phyloP scores from a whole-genome alignment of 176 grass and related monocot species.

The Themeda triandra region DNA sequence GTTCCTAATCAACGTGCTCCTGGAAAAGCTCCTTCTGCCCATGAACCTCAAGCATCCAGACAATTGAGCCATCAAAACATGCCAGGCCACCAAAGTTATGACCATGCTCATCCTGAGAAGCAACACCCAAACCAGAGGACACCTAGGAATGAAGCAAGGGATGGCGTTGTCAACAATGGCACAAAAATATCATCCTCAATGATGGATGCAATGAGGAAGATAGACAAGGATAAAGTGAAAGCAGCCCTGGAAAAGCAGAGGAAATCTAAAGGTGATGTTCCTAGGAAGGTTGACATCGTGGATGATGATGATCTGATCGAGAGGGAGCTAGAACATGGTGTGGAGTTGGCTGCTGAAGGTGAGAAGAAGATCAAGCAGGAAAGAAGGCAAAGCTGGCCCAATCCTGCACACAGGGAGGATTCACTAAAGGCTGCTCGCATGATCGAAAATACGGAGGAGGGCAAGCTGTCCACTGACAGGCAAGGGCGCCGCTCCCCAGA shows the following conservation, averaged over 20 bases:
- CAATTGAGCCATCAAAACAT: background rate
- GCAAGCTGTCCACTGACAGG: constrained; percentile 62
- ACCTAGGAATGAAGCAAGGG: constrained; percentile 33
- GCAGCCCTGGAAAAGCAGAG: constrained; percentile 59
- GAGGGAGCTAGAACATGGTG: constrained; percentile 84
- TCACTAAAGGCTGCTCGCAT: background rate
- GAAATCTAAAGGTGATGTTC: constrained; percentile 47
- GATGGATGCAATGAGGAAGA: constrained; percentile 60
- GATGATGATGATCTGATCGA: constrained; percentile 72
- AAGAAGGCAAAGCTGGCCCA: constrained; percentile 38
- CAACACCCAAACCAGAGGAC: constrained; percentile 40
- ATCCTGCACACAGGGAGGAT: constrained; percentile 29
- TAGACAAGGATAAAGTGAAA: constrained; percentile 76
- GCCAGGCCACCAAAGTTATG: constrained; percentile 22
- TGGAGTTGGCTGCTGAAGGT: constrained; percentile 69
- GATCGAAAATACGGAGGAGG: constrained; percentile 36
- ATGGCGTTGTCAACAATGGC: background rate
- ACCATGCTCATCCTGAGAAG: constrained; percentile 43
- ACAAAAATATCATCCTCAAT: constrained; percentile 35
- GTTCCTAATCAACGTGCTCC: constrained; percentile 33
- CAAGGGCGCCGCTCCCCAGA: constrained; percentile 37
- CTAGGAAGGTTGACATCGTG: constrained; percentile 55
- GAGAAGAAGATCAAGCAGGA: constrained; percentile 46
- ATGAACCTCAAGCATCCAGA: constrained; percentile 38
- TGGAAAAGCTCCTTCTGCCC: constrained; percentile 33